Evolutionary conservation across 139 green algal species (phyloP), one percentile per base, ranked within the genome.

Genomic region (Bryopsis sp.): DNA sequence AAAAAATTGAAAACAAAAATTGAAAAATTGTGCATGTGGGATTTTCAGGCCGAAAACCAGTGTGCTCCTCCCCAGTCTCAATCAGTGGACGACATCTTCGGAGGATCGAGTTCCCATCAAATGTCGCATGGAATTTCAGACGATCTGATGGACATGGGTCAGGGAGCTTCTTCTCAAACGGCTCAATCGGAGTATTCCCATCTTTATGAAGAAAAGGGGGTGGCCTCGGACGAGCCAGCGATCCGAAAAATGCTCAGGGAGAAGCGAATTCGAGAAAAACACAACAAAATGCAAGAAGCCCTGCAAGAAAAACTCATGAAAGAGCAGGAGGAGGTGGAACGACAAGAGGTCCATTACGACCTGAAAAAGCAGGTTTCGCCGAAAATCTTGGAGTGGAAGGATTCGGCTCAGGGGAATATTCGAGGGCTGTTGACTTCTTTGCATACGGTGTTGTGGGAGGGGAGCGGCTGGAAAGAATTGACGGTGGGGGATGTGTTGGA

Each of bases 361-460:
- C 77, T 91, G 37, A 84, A 90, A 31, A 70, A 81, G 26, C 50
- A 69, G 29, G 64, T 86, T 47, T 77, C 77, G 58, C 76, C 79
- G 2, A 74, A 81, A 34, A 84, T 95, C 2, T 76, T 89, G 2
- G 66, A 64, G 2, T 95, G 88, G 88, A 87, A 79, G 74, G 85
- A 79, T 59, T 82, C 78, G 74, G 78, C 85, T 65, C 86, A 83
- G 74, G 79, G 81, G 38, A 97, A 97, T 74, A 89, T 97, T 39
- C 82, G 91, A 5, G 88, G 87, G 0, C 76, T 97, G 78, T 76
- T 97, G 64, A 79, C 75, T 50, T 88, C 75, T 2, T 72, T 97
- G 68, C 80, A 95, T 69, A 89, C 80, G 0, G 88, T 97, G 68
- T 68, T 97, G 70, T 97, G 92, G 92, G 78, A 92, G 61, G 81